Conservation (phyloP, 176 grass and related monocot species). For the Poa pratensis region DNA sequence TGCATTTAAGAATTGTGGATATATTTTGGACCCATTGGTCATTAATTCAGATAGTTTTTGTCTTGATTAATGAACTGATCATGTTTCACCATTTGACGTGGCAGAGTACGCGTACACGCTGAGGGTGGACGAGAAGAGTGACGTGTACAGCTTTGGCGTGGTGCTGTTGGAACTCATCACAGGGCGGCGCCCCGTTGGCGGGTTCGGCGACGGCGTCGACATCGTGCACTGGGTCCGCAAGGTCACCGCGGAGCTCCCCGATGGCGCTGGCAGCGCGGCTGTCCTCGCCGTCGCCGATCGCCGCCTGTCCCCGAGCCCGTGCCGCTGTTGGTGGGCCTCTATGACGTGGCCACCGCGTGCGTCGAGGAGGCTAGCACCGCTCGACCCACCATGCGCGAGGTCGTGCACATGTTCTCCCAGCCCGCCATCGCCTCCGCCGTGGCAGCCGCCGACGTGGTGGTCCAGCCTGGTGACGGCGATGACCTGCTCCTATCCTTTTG, state of each 20-base stretch:
- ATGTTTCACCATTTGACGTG: not conserved
- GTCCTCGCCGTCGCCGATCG: slow-evolving; percentile 61
- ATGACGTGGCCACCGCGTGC: slow-evolving; percentile 74
- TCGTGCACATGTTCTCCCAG: slow-evolving; percentile 79
- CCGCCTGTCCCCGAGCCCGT: slow-evolving; percentile 50
- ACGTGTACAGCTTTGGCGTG: slow-evolving; percentile 94
- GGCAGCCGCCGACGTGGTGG: not conserved
- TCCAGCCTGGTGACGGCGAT: slow-evolving; percentile 30
- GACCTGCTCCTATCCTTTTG: slow-evolving; percentile 48
- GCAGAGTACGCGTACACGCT: slow-evolving; percentile 86
- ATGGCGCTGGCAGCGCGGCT: slow-evolving; percentile 40
- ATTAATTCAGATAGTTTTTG: not conserved
- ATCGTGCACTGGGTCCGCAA: slow-evolving; percentile 89
- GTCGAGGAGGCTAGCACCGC: slow-evolving; percentile 74
- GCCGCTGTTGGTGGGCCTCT: slow-evolving; percentile 58
- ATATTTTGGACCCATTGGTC: not conserved
- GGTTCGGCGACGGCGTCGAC: slow-evolving; percentile 89
- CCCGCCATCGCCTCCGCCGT: not conserved
- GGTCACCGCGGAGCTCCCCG: slow-evolving; percentile 51
- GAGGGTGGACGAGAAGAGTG: slow-evolving; percentile 79
- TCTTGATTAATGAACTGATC: not conserved
- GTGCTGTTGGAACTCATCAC: slow-evolving; percentile 88
- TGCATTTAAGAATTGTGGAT: not conserved
- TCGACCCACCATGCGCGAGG: slow-evolving; percentile 80
- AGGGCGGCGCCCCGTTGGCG: slow-evolving; percentile 58